phyloP scores from a whole-genome alignment of 116 monocot genomes.

The Phalaenopsis hybrid region DNA sequence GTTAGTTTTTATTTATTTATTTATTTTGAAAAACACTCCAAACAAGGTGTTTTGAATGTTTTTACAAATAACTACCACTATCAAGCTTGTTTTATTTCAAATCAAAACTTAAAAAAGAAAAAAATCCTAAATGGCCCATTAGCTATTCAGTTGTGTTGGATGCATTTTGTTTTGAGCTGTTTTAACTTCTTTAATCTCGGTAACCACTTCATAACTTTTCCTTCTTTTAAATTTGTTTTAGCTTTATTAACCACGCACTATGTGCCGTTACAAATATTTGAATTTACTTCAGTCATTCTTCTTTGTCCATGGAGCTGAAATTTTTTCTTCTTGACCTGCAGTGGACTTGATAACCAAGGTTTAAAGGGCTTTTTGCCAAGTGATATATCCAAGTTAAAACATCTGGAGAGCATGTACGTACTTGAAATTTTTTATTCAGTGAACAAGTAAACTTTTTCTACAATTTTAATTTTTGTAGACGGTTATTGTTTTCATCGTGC shows the following conservation, averaged over 20 bases:
- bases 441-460: background rate
- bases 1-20: no score
- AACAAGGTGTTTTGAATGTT: no score
- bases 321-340: slow-evolving; percentile 34
- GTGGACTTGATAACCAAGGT: slow-evolving; percentile 92
- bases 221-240: background rate
- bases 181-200: background rate
- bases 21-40: no score
- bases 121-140: background rate
- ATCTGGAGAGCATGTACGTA: slow-evolving; percentile 81
- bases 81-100: no score
- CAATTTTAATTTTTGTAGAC: background rate
- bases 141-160: background rate
- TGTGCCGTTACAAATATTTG: background rate
- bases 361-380: slow-evolving; percentile 68
- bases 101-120: no score
- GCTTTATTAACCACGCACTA: background rate
- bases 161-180: slow-evolving; percentile 1
- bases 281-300: background rate
- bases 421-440: slow-evolving; percentile 3
- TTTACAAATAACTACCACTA: no score
- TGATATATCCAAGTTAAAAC: slow-evolving; percentile 61
- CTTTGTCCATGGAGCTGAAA: background rate
- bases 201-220: background rate
- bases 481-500: background rate